These are phyloP conservation scores for Citrullus mucosospermus DNA, from an alignment of 306 rosid genomes.

Conservation along the genomic window DNA sequence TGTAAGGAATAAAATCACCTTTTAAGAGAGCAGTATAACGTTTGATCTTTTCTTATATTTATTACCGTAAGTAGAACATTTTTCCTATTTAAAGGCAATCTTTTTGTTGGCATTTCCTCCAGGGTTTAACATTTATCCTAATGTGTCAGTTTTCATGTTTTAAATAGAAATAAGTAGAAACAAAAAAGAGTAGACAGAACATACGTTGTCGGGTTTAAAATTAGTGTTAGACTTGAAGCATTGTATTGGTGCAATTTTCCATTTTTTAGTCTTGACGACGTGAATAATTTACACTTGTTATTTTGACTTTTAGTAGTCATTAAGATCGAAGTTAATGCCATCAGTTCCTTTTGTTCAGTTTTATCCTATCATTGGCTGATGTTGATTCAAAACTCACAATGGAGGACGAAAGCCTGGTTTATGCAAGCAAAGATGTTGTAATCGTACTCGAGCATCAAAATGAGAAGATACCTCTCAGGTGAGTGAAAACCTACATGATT, in stretches of 20 bases:
- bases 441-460: slow-evolving; percentile 94
- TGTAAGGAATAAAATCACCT: neutral
- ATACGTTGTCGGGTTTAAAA: neutral
- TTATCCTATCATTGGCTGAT: slow-evolving; percentile 88
- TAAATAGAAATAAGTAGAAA: neutral
- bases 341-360: slow-evolving; percentile 35
- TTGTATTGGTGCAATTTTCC: neutral
- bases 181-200: neutral
- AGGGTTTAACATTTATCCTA: neutral
- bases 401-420: slow-evolving; percentile 93
- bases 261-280: neutral
- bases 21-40: neutral
- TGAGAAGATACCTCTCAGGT: slow-evolving; percentile 83
- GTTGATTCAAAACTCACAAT: slow-evolving; percentile 84
- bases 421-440: slow-evolving; percentile 88
- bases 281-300: neutral
- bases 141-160: neutral
- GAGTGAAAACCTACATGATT: slow-evolving; percentile 19
- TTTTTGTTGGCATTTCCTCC: neutral
- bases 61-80: neutral
- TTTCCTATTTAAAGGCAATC: neutral
- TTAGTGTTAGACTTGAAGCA: neutral
- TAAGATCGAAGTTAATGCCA: slow-evolving; percentile 6
- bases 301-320: neutral
- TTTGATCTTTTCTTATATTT: neutral